Conservation (phyloP, 805 yeast species). For the Tanozyma kutaoensis region DNA sequence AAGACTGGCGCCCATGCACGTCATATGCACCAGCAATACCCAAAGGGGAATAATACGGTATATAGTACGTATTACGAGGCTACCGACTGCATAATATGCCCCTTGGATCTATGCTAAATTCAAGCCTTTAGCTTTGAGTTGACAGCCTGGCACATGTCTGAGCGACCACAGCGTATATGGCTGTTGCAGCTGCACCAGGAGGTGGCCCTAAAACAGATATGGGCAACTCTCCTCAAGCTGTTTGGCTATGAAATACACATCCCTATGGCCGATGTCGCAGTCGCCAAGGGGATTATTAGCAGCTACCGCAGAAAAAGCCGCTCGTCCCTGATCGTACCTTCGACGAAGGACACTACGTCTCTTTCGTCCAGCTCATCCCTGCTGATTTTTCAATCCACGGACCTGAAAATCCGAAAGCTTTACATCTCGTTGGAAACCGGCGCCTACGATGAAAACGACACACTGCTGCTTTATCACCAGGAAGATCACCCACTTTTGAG, state of each 20-base stretch:
- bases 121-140: no score
- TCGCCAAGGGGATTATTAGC: constrained; percentile 1
- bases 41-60: no score
- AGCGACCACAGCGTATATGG: neutral
- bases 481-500: constrained; percentile 1
- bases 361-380: constrained; percentile 1
- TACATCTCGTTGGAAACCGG: constrained; percentile 3
- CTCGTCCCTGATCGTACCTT: neutral
- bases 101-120: no score
- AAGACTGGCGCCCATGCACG: no score
- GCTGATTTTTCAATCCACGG: constrained; percentile 1
- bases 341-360: neutral
- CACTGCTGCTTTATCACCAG: constrained; percentile 2
- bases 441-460: constrained; percentile 1
- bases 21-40: no score
- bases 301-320: neutral
- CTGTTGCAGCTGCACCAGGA: constrained; percentile 3
- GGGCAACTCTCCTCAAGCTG: constrained; percentile 5
- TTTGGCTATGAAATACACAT: constrained; percentile 4
- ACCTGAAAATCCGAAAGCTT: constrained; percentile 1
- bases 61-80: no score
- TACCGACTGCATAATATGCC: no score
- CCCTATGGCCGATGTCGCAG: constrained; percentile 1
- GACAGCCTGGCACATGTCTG: no score
- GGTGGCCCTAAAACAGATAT: constrained; percentile 4